Base-by-base conservation (phyloP, 768 basidiomycete species). In the Tricholoma furcatifolium region DNA sequence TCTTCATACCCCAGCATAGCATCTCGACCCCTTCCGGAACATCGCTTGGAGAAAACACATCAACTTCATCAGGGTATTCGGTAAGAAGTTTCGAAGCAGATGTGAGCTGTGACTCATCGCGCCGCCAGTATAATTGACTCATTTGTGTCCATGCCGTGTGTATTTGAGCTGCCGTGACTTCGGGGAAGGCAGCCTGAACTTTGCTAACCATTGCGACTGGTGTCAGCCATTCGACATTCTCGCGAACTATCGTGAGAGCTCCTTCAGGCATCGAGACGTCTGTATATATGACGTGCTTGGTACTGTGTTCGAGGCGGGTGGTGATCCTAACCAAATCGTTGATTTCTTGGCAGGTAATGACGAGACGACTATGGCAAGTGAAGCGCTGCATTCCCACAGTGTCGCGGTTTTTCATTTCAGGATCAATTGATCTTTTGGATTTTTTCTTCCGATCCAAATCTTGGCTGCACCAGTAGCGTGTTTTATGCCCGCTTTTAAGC, bases 131-230 rank as follows among this genome's bases (percentile, higher is more conserved):
- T 2, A 50, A 49, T 43, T 68, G 46, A 43, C 68, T 70, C 52
- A 65, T 59, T 36, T 54, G 46, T n/a, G 50, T 56, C 68, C 68
- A 70, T n/a, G 67, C 62, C 30, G 40, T 24, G 43, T 68, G 57
- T 10, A 70, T 54, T 39, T 70, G 68, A 11, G 35, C 54, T 7
- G 53, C 32, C 15, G 64, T 63, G 23, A 51, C 14, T 12, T 45
- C 15, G 7, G 39, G 39, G 18, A 9, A 41, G 8, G 39, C 18
- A 41, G 39, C 39, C 17, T 41, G 39, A 6, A 41, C 39, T 12
- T 38, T 38, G 10, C 5, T 11, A 12, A 38, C 36, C 36, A 38
- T 38, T 38, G 36, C 36, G 17, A 38, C 36, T 3, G 10, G 36
- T 38, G 36, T 38, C 36, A 43, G 5, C 24, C 23, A 43, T n/a